Evolutionary conservation across 2,329 filamentous ascomycete genomes (phyloP).

Genomic region (Epichloe sylvatica): DNA sequence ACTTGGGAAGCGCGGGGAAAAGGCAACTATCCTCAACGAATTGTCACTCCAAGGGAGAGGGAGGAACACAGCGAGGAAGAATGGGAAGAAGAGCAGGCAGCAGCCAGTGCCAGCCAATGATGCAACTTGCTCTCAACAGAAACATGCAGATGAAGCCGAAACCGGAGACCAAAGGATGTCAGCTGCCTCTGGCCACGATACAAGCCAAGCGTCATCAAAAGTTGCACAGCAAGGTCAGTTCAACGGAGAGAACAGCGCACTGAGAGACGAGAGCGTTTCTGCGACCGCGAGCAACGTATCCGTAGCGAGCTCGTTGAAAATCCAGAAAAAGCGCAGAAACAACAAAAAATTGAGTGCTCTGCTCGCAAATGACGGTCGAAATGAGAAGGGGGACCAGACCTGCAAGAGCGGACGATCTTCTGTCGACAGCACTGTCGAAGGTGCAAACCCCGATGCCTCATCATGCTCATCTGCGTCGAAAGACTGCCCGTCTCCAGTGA

Average conservation of each 20-base stretch:
- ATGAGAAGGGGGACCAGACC: not conserved
- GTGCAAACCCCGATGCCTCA: not conserved
- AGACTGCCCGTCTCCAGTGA: not conserved
- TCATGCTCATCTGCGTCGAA: not conserved
- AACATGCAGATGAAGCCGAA: not conserved
- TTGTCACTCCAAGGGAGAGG: not conserved
- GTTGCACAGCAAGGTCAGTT: not conserved
- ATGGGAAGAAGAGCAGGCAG: not conserved
- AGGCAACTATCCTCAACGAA: not conserved
- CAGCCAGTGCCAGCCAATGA: not conserved
- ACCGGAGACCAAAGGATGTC: not conserved
- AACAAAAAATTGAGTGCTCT: not conserved
- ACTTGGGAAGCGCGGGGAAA: not conserved
- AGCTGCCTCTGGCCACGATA: not conserved
- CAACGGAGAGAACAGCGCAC: not conserved
- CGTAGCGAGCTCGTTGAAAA: not conserved
- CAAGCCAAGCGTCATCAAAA: not conserved
- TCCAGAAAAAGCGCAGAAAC: not conserved
- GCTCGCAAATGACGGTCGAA: not conserved
- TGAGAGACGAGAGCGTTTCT: not conserved
- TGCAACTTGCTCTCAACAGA: not conserved
- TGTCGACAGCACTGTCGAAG: not conserved
- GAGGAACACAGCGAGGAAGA: not conserved
- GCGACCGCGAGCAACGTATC: not conserved
- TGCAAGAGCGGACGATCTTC: not conserved